Percentiles rank a stretch among this genome's conserved stretches.
Conservation (phyloP, 2,329 filamentous ascomycete genomes). For the Massarina eburnea region DNA sequence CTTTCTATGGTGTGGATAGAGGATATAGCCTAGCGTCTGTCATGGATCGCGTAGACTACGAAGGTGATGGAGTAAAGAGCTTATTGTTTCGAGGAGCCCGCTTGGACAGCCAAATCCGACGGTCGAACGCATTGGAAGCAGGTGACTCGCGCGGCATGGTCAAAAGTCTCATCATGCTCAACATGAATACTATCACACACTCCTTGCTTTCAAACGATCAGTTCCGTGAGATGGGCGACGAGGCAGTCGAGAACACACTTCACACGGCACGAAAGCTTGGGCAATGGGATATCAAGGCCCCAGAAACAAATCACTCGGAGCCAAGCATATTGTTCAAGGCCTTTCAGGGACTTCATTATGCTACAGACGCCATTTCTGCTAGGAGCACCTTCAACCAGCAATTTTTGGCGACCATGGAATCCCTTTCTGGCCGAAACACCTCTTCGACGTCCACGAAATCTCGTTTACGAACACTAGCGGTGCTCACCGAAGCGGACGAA, state of each 20-base stretch:
- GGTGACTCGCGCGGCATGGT: conserved; percentile 70
- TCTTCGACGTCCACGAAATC: conserved; percentile 27
- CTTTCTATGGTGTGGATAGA: conserved; percentile 89
- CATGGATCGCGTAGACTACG: conserved; percentile 81
- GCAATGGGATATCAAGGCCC: conserved; percentile 86
- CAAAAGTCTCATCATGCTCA: conserved; percentile 75
- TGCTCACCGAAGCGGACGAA: conserved; percentile 78
- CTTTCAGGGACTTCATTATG: conserved; percentile 76
- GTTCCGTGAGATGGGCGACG: conserved; percentile 57
- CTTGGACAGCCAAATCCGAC: conserved; percentile 80
- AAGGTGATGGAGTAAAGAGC: conserved; percentile 82
- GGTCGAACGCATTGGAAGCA: conserved; percentile 56
- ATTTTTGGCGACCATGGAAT: conserved; percentile 50
- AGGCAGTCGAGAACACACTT: conserved; percentile 71
- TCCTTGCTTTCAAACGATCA: conserved; percentile 72
- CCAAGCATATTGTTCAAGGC: conserved; percentile 74
- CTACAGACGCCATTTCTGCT: conserved; percentile 58
- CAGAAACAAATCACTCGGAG: conserved; percentile 62
- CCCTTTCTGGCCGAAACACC: conserved; percentile 25
- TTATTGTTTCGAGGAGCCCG: conserved; percentile 88
- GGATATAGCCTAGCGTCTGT: conserved; percentile 75
- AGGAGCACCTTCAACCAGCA: conserved; percentile 64
- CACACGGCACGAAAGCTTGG: conserved; percentile 79
- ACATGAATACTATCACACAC: conserved; percentile 82
- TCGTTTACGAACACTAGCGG: conserved; percentile 57